Conservation (phyloP, 176 grass and related monocot genomes). For the Musa itinerans region DNA sequence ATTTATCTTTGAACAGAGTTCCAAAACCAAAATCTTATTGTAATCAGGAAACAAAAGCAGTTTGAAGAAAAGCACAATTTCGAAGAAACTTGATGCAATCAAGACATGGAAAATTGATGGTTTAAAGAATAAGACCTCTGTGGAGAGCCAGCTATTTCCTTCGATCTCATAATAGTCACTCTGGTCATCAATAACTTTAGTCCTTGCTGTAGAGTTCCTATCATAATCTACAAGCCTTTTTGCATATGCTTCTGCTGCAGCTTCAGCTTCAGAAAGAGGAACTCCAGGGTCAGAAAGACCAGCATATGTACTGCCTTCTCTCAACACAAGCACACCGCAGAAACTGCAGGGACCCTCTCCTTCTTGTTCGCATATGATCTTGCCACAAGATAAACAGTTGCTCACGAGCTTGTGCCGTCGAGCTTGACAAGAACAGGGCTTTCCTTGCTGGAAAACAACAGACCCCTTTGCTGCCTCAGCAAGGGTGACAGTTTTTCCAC, state of each 20-base stretch:
- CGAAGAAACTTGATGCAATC: slow-evolving; percentile 10
- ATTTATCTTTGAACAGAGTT: background rate
- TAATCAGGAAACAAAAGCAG: background rate
- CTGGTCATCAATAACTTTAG: slow-evolving; percentile 98
- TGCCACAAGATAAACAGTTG: slow-evolving; percentile 97
- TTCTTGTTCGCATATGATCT: slow-evolving; percentile 97
- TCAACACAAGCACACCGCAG: slow-evolving; percentile 82
- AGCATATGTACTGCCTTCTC: slow-evolving; percentile 94
- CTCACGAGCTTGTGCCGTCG: slow-evolving; percentile 82
- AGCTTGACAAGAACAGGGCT: slow-evolving; percentile 91
- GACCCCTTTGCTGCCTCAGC: slow-evolving; percentile 81
- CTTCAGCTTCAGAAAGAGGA: slow-evolving; percentile 72
- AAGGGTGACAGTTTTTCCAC: slow-evolving; percentile 59
- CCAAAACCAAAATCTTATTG: background rate
- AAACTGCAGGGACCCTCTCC: slow-evolving; percentile 94
- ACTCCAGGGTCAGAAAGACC: slow-evolving; percentile 65
- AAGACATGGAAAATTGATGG: slow-evolving; percentile 11
- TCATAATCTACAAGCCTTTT: slow-evolving; percentile 98
- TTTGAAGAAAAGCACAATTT: background rate
- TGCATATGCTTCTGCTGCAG: slow-evolving; percentile 72
- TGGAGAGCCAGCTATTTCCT: slow-evolving; percentile 95
- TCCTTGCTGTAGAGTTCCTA: slow-evolving; percentile 76
- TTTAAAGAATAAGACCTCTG: slow-evolving; percentile 42
- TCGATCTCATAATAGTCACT: slow-evolving; percentile 99
- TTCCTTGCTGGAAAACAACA: slow-evolving; percentile 89